Conservation (phyloP, 2,329 filamentous ascomycete genomes). For the Diaporthe humulicola region DNA sequence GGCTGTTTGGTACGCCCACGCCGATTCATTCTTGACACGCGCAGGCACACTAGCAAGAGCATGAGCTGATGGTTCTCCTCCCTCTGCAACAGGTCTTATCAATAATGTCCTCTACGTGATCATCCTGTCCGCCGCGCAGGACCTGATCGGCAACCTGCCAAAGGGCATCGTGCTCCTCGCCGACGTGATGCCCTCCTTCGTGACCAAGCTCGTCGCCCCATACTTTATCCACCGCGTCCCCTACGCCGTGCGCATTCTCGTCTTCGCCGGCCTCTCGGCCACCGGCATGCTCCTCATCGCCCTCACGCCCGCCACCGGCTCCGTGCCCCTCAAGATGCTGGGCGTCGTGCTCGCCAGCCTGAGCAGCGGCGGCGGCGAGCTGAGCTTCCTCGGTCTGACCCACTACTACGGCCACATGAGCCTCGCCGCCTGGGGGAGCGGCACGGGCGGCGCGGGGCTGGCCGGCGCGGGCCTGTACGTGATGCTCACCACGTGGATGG, state of each 20-base stretch:
- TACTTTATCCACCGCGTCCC: conserved; percentile 94
- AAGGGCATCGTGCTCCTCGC: conserved; percentile 94
- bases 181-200: conserved; percentile 90
- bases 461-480: conserved; percentile 92
- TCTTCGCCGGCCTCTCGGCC: conserved; percentile 83
- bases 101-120: conserved; percentile 99
- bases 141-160: conserved; percentile 90
- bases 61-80: conserved; percentile 2
- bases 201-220: conserved; percentile 88
- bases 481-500: conserved; percentile 83
- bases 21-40: conserved; percentile 6
- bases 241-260: conserved; percentile 80
- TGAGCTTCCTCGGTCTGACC: conserved; percentile 91
- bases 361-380: conserved; percentile 87
- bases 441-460: conserved; percentile 90
- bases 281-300: conserved; percentile 91
- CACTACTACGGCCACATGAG: conserved; percentile 93
- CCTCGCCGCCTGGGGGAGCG: conserved; percentile 91
- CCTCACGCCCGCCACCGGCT: conserved; percentile 75
- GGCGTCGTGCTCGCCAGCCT: conserved; percentile 89
- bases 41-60: neutral
- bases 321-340: conserved; percentile 81
- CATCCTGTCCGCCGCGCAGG: conserved; percentile 93
- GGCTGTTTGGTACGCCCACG: conserved; percentile 84
- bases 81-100: conserved; percentile 74